Conservation (phyloP, 2,329 filamentous ascomycete genomes). For the Aspergillus clavatus region DNA sequence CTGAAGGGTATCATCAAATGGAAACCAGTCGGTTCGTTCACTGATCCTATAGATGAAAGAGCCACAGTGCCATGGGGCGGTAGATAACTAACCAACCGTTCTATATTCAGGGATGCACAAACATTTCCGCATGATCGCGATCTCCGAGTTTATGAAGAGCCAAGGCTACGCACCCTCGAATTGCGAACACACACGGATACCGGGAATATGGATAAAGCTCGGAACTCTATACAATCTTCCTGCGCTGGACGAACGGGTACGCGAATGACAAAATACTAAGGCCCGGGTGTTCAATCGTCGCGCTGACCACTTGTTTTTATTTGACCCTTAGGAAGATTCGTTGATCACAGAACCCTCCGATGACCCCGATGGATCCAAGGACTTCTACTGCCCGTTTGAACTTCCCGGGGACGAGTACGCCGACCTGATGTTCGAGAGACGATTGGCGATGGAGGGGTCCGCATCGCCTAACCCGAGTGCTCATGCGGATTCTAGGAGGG, state of each 20-base stretch:
- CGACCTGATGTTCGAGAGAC: conserved; percentile 45
- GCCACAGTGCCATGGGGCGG: neutral
- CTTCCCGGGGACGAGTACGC: conserved; percentile 52
- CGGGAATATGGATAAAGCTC: conserved; percentile 88
- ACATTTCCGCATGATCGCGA: conserved; percentile 85
- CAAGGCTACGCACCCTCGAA: conserved; percentile 68
- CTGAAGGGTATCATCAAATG: conserved; percentile 90
- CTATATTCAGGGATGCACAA: conserved; percentile 68
- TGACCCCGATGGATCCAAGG: conserved; percentile 44
- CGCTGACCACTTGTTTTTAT: conserved; percentile 18
- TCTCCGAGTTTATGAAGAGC: conserved; percentile 72
- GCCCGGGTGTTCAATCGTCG: neutral
- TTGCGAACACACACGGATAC: conserved; percentile 74
- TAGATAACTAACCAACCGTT: conserved; percentile 4
- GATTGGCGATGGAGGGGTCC: conserved; percentile 42
- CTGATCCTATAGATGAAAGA: neutral
- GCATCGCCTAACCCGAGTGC: conserved; percentile 37
- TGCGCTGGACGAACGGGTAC: conserved; percentile 78
- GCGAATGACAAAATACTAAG: conserved; percentile 28
- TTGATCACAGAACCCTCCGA: conserved; percentile 55
- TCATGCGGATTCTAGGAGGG: conserved; percentile 35
- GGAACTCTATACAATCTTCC: conserved; percentile 77
- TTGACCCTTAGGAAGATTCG: conserved; percentile 49
- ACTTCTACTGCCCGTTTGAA: conserved; percentile 62
- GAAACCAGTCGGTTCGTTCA: conserved; percentile 79